Evolutionary conservation across 73 alveolate species (phyloP).

Genomic region (Paramecium tetraurelia): DNA sequence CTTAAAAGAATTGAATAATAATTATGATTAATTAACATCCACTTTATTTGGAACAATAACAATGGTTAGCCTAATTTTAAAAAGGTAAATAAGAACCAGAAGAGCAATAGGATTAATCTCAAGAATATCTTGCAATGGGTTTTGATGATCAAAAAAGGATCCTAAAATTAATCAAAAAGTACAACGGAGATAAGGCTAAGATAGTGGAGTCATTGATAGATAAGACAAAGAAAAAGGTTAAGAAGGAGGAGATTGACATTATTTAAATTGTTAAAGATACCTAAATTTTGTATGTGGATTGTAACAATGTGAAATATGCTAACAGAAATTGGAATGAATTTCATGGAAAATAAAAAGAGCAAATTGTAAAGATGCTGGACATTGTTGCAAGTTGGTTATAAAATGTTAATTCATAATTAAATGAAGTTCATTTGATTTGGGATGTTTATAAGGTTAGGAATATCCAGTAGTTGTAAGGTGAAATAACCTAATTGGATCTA

Average conservation of each 20-base stretch:
- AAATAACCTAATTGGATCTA: neutral
- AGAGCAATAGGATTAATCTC: neutral
- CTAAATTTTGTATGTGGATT: neutral
- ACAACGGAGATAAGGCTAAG: neutral
- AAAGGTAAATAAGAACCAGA: neutral
- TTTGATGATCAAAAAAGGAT: neutral
- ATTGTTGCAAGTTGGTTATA: neutral
- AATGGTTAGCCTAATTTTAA: neutral
- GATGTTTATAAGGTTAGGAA: neutral
- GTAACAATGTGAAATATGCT: neutral
- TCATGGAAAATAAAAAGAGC: neutral
- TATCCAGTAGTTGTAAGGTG: neutral
- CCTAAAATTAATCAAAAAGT: neutral
- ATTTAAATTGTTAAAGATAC: neutral
- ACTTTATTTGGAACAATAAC: neutral
- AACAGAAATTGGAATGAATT: neutral
- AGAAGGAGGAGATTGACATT: neutral
- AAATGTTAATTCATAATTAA: neutral
- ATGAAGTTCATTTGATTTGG: slow-evolving; percentile 32
- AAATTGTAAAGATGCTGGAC: neutral
- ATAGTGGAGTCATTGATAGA: neutral
- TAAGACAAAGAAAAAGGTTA: neutral
- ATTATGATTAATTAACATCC: neutral
- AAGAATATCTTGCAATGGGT: neutral
- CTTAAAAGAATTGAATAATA: neutral